Percentiles rank a stretch among this genome's conserved stretches.
These are phyloP conservation scores for Pouteria campechiana DNA, from an alignment of 179 eudicot species.

Conservation along the genomic window DNA sequence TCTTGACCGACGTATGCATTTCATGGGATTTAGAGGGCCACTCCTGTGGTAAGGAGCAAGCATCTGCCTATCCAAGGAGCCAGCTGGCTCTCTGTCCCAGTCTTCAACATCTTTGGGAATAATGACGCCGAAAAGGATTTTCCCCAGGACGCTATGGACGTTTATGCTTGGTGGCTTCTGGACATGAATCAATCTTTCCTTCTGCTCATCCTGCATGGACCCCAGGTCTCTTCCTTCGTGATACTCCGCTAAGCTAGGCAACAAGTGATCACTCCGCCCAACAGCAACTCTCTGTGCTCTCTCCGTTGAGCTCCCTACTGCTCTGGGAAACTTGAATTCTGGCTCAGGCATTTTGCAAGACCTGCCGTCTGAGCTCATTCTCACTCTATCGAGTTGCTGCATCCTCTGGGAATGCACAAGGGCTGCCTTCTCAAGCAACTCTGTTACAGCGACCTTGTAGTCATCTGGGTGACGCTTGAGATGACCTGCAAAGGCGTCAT, in stretches of 20 bases:
- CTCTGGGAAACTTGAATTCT: conserved; percentile 43
- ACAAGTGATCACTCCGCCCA: conserved; percentile 37
- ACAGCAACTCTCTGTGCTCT: conserved; percentile 38
- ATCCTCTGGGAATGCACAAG: conserved; percentile 29
- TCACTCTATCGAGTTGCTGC: conserved; percentile 20
- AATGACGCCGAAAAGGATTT: conserved; percentile 40
- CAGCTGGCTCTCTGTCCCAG: conserved; percentile 47
- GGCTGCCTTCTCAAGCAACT: conserved; percentile 37
- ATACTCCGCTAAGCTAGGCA: conserved; percentile 24
- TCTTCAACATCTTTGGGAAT: conserved; percentile 62
- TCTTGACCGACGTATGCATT: conserved; percentile 32
- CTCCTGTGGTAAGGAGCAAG: conserved; percentile 27
- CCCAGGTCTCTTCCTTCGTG: conserved; percentile 10
- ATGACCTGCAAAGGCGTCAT: conserved; percentile 44
- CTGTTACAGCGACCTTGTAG: conserved; percentile 28
- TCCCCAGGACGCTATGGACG: conserved; percentile 43
- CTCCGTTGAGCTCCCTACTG: conserved; percentile 36
- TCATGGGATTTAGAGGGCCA: conserved; percentile 19
- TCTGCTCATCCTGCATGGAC: conserved; percentile 19
- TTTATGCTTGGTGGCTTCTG: conserved; percentile 29
- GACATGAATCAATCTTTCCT: conserved; percentile 16
- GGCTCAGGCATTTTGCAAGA: conserved; percentile 30
- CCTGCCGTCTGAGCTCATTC: conserved; percentile 16
- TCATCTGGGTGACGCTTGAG: conserved; percentile 23
- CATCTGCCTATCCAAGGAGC: conserved; percentile 39